Conservation (phyloP, 345 rosid genomes). For the Orychophragmus violaceus region DNA sequence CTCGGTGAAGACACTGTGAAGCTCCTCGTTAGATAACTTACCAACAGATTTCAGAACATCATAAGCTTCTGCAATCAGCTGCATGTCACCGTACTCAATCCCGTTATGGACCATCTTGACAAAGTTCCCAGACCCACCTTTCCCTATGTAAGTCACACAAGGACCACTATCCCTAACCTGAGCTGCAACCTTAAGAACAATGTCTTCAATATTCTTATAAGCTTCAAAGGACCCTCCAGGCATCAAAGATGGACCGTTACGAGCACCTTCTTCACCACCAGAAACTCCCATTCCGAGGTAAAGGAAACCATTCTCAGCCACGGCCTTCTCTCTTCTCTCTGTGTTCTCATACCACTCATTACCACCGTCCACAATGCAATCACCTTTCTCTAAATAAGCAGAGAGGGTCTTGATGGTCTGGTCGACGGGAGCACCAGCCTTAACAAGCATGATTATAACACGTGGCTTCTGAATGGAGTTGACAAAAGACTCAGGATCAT, state of each 20-base stretch:
- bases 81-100: conserved; percentile 97
- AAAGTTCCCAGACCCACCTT: conserved; percentile 91
- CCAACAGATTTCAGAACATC: conserved; percentile 85
- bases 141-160: conserved; percentile 81
- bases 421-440: conserved; percentile 95
- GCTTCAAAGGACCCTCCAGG: conserved; percentile 93
- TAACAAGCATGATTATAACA: conserved; percentile 93
- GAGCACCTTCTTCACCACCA: conserved; percentile 98
- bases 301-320: conserved; percentile 62
- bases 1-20: conserved; percentile 58
- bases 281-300: conserved; percentile 98
- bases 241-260: conserved; percentile 91
- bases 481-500: conserved; percentile 76
- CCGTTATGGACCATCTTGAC: conserved; percentile 98
- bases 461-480: conserved; percentile 83
- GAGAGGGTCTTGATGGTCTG: conserved; percentile 83
- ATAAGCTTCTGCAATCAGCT: conserved; percentile 89
- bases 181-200: conserved; percentile 90
- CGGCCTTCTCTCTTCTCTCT: conserved; percentile 74
- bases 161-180: conserved; percentile 94
- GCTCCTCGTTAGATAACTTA: conserved; percentile 79
- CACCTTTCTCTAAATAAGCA: conserved; percentile 82
- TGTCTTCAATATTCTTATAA: conserved; percentile 77
- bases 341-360: conserved; percentile 99
- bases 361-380: conserved; percentile 93